Percentiles rank a stretch among this genome's conserved stretches.
phyloP scores from a whole-genome alignment of 139 green algal genomes.

The Tetraselmis chui region DNA sequence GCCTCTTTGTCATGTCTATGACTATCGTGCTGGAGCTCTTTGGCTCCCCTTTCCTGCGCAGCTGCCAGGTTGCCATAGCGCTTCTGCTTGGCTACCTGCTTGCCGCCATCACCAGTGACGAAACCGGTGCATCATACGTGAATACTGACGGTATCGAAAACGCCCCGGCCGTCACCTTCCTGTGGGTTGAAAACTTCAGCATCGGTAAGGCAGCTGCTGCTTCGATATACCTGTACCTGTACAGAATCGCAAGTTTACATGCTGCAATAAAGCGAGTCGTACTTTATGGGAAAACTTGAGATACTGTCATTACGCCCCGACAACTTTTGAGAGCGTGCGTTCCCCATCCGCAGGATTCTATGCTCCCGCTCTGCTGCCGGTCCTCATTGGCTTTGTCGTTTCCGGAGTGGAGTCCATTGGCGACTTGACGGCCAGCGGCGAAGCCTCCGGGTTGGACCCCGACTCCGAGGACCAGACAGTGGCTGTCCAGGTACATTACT shows the following conservation, averaged over 20 bases:
- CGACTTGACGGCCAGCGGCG: conserved; percentile 1
- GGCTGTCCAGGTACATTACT: background rate
- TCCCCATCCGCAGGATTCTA: too few species aligned
- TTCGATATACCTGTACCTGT: too few species aligned
- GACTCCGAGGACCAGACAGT: background rate
- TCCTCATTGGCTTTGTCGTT: conserved; percentile 33
- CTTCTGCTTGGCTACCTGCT: conserved; percentile 13
- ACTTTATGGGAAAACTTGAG: too few species aligned
- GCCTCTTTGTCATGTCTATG: conserved; percentile 4
- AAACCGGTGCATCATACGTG: conserved; percentile 18
- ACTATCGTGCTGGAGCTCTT: conserved; percentile 20
- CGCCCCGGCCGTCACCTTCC: conserved; percentile 59
- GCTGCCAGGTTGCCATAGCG: conserved; percentile 10
- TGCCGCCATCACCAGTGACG: background rate
- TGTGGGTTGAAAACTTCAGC: conserved; percentile 66
- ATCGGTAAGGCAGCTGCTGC: too few species aligned
- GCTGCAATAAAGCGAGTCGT: too few species aligned
- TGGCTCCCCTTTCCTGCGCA: conserved; percentile 18
- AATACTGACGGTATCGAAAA: conserved; percentile 15
- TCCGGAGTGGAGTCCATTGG: conserved; percentile 8
- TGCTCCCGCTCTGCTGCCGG: conserved; percentile 41
- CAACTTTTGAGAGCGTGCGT: too few species aligned
- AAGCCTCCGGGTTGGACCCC: background rate
- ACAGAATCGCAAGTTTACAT: too few species aligned
- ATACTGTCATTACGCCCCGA: too few species aligned